phyloP scores from a whole-genome alignment of 257 asterid species.

The Catharanthus roseus region DNA sequence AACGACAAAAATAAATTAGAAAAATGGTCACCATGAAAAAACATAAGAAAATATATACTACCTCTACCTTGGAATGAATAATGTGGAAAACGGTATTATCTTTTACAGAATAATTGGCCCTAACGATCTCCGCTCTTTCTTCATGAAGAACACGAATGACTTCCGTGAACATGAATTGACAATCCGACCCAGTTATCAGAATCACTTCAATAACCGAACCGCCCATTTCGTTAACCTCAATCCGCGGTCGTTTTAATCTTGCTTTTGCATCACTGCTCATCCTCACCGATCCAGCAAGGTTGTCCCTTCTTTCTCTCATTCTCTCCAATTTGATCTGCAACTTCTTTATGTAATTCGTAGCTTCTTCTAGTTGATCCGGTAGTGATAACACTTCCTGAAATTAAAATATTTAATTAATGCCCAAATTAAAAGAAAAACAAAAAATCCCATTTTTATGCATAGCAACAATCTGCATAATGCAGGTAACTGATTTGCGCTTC shows the following conservation, averaged over 20 bases:
- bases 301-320: constrained; percentile 49
- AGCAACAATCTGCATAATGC: too few species aligned
- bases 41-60: too few species aligned
- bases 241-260: constrained; percentile 26
- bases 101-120: constrained; percentile 33
- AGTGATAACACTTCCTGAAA: constrained; percentile 43
- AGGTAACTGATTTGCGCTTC: too few species aligned
- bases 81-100: constrained; percentile 46
- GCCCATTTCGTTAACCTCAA: constrained; percentile 43
- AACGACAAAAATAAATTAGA: neutral
- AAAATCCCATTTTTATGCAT: neutral
- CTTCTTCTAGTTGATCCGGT: constrained; percentile 60
- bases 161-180: constrained; percentile 47
- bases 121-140: constrained; percentile 52
- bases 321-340: constrained; percentile 44
- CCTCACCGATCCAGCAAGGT: constrained; percentile 8
- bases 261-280: constrained; percentile 5
- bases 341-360: constrained; percentile 52
- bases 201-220: constrained; percentile 46
- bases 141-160: constrained; percentile 47
- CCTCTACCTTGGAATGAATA: constrained; percentile 55
- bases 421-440: neutral
- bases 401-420: neutral
- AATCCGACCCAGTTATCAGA: constrained; percentile 37
- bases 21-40: neutral